Conservation (phyloP, 305 asterid genomes). For the Ilex paraguariensis region DNA sequence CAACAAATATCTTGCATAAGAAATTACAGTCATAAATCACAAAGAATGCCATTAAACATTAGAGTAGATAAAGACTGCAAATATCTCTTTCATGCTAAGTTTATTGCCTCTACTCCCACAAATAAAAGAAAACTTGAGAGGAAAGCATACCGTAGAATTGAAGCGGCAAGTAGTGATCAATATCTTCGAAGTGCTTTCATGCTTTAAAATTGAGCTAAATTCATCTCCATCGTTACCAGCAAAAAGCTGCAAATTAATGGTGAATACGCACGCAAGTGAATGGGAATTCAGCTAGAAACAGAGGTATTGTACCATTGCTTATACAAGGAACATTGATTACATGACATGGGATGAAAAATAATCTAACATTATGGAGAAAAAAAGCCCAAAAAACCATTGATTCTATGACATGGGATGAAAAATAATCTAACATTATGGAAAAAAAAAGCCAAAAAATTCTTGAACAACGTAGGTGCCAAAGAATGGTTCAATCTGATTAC, state of each 20-base stretch:
- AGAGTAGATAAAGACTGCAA: not conserved
- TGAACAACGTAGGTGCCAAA: no score
- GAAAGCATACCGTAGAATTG: conserved; percentile 63
- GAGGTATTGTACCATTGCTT: no score
- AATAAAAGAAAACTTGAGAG: not conserved
- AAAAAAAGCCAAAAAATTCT: no score
- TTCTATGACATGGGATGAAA: no score
- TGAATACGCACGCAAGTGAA: no score
- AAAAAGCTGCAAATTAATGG: conserved; percentile 37
- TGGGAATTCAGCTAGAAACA: no score
- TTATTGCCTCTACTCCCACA: not conserved
- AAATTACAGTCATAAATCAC: not conserved
- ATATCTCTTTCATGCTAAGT: not conserved
- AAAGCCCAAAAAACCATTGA: no score
- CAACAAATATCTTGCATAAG: not conserved
- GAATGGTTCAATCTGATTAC: no score
- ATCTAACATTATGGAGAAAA: no score
- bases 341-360: no score
- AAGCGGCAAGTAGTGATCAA: conserved; percentile 88
- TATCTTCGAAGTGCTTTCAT: conserved; percentile 54
- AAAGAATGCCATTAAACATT: conserved; percentile 1
- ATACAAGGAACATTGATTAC: no score
- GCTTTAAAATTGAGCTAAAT: conserved; percentile 59
- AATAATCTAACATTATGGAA: no score
- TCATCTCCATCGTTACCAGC: conserved; percentile 91